Percentiles rank a stretch among this genome's conserved stretches.
Evolutionary conservation across 768 basidiomycete species (phyloP).

Genomic region (Lactarius hengduanensis): DNA sequence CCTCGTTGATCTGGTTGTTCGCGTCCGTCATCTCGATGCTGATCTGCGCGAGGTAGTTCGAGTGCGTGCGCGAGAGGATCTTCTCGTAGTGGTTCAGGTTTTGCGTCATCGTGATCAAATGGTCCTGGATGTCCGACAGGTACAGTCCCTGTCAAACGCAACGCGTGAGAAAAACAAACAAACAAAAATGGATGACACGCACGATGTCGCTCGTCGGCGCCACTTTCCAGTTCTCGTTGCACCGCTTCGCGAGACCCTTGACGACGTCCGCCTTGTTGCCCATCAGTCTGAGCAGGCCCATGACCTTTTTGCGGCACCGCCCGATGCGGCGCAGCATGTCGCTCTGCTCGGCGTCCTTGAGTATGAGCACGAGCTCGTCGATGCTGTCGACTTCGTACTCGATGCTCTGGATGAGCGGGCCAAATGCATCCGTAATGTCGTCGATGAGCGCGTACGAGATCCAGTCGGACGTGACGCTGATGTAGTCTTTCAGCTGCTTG

Average conservation of each 20-base stretch:
- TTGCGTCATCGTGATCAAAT: slow-evolving; percentile 99
- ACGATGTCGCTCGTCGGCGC: slow-evolving; percentile 98
- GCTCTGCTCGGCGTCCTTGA: slow-evolving; percentile 94
- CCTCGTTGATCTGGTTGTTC: slow-evolving; percentile 99
- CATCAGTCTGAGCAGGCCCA: slow-evolving; percentile 95
- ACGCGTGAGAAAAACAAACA: not conserved
- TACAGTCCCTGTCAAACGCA: slow-evolving; percentile 71
- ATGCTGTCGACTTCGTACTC: slow-evolving; percentile 99
- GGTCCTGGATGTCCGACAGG: slow-evolving; percentile 96
- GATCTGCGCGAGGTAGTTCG: slow-evolving; percentile 98
- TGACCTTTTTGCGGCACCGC: slow-evolving; percentile 98
- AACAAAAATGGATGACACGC: slow-evolving; percentile 31
- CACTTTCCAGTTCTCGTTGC: slow-evolving; percentile 98
- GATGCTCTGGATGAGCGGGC: slow-evolving; percentile 96
- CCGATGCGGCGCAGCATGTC: slow-evolving; percentile 98
- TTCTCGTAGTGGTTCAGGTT: slow-evolving; percentile 99
- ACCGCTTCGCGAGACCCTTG: slow-evolving; percentile 95
- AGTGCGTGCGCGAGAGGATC: slow-evolving; percentile 97
- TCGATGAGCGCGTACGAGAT: slow-evolving; percentile 99
- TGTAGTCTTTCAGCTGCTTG: slow-evolving; percentile 99
- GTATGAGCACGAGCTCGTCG: slow-evolving; percentile 94
- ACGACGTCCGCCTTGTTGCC: slow-evolving; percentile 99
- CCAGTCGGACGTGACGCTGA: slow-evolving; percentile 98
- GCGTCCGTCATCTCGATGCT: slow-evolving; percentile 99
- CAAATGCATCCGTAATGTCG: slow-evolving; percentile 99